Conservation (phyloP, 768 basidiomycete species). For the Lactarius hatsudake region DNA sequence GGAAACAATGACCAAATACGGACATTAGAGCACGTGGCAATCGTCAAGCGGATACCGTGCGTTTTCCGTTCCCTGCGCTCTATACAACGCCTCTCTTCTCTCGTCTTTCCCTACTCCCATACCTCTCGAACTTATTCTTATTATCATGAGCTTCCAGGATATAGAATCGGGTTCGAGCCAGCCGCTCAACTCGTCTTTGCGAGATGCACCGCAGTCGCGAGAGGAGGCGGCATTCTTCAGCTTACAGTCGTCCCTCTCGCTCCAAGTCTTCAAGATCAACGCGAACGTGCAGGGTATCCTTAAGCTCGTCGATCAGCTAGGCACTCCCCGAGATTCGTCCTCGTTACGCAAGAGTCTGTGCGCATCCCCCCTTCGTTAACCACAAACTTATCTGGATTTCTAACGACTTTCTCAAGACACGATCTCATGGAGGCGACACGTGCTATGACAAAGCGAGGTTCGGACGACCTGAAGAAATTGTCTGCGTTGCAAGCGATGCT, state of each 20-base stretch:
- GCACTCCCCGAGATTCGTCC: conserved; percentile 77
- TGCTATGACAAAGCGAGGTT: conserved; percentile 91
- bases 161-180: conserved; percentile 45
- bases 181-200: conserved; percentile 31
- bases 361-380: conserved; percentile 34
- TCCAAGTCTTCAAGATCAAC: conserved; percentile 99
- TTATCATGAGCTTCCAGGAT: conserved; percentile 50
- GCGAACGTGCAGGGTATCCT: conserved; percentile 94
- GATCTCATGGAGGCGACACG: conserved; percentile 93
- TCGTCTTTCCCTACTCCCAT: neutral
- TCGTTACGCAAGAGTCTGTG: conserved; percentile 81
- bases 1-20: neutral
- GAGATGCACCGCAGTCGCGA: conserved; percentile 37
- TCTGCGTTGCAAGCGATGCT: conserved; percentile 61
- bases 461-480: conserved; percentile 89
- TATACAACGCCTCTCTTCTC: neutral
- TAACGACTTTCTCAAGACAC: conserved; percentile 50
- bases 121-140: neutral
- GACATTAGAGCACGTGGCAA: neutral
- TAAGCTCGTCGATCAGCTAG: conserved; percentile 95
- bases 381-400: neutral
- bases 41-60: neutral
- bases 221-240: conserved; percentile 75
- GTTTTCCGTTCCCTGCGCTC: conserved; percentile 3
- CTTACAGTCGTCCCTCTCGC: conserved; percentile 75